phyloP scores from a whole-genome alignment of 2,329 filamentous ascomycete species.

The Cladosporium oxysporum region DNA sequence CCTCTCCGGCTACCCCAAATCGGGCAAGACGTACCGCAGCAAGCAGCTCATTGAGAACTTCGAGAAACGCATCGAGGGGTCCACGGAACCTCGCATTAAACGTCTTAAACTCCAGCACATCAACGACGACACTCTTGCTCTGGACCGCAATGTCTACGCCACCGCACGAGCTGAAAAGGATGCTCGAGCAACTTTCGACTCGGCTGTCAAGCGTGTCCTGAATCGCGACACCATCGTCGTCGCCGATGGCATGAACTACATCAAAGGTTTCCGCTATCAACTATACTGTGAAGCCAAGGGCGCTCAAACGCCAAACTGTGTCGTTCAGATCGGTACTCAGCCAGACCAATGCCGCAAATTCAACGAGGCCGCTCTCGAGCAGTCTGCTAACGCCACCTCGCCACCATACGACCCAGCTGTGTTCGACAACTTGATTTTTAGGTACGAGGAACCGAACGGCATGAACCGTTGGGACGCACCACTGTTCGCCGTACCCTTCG shows the following conservation, averaged over 20 bases:
- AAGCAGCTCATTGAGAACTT: conserved; percentile 67
- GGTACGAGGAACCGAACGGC: conserved; percentile 83
- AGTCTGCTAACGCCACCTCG: conserved; percentile 37
- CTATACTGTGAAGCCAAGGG: conserved; percentile 84
- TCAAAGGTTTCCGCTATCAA: conserved; percentile 88
- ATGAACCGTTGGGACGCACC: conserved; percentile 86
- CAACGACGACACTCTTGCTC: conserved; percentile 70
- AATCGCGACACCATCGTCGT: conserved; percentile 74
- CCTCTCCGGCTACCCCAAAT: conserved; percentile 63
- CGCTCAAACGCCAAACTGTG: conserved; percentile 70
- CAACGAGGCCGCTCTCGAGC: conserved; percentile 56
- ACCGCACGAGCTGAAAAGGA: conserved; percentile 81
- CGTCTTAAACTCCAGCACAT: conserved; percentile 70
- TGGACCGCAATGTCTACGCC: conserved; percentile 71
- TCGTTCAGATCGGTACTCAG: conserved; percentile 65
- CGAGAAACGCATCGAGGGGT: conserved; percentile 54
- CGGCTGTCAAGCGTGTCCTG: conserved; percentile 74
- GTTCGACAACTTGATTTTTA: conserved; percentile 77
- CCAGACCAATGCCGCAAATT: conserved; percentile 58
- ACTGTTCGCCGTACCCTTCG: conserved; percentile 75
- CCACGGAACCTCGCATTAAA: conserved; percentile 48
- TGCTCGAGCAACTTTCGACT: conserved; percentile 73
- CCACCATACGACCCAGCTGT: conserved; percentile 58
- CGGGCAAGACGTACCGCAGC: conserved; percentile 63
- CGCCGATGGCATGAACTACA: conserved; percentile 80